Conservation (phyloP, 78 protist genomes). For the Cavenderia fasciculata region DNA sequence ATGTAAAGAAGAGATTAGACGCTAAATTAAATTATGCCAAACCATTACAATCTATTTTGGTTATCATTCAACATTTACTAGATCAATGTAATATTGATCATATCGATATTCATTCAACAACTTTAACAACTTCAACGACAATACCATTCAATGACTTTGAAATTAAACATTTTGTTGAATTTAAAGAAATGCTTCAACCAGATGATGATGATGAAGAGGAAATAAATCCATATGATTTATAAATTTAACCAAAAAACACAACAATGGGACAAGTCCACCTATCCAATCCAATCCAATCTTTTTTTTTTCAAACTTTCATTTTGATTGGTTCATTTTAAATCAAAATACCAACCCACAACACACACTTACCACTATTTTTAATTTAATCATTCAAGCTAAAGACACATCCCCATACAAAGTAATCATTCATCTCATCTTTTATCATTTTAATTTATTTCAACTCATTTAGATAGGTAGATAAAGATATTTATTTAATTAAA, state of each 20-base stretch:
- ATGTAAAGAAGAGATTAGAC: not conserved
- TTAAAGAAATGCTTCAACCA: not conserved
- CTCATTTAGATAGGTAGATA: not conserved
- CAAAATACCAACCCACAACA: not conserved
- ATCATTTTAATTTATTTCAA: not conserved
- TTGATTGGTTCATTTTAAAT: too few relatives aligned
- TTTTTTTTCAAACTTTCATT: not conserved
- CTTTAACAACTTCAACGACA: not conserved
- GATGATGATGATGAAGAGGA: constrained; percentile 13
- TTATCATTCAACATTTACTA: too few relatives aligned
- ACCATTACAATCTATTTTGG: too few relatives aligned
- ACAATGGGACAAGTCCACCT: not conserved
- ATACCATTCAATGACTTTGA: constrained; percentile 19
- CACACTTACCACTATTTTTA: too few relatives aligned
- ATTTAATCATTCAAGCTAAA: not conserved
- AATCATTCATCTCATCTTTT: not conserved
- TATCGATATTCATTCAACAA: not conserved
- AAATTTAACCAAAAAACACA: not conserved
- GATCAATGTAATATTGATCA: too few relatives aligned
- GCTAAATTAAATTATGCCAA: not conserved
- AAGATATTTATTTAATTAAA: constrained; percentile 2
- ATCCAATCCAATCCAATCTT: too few relatives aligned
- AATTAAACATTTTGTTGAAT: constrained; percentile 25
- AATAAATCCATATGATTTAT: constrained; percentile 45
- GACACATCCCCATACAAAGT: not conserved